Conservation (phyloP, 441 rosid genomes). For the Isatis lusitanica region DNA sequence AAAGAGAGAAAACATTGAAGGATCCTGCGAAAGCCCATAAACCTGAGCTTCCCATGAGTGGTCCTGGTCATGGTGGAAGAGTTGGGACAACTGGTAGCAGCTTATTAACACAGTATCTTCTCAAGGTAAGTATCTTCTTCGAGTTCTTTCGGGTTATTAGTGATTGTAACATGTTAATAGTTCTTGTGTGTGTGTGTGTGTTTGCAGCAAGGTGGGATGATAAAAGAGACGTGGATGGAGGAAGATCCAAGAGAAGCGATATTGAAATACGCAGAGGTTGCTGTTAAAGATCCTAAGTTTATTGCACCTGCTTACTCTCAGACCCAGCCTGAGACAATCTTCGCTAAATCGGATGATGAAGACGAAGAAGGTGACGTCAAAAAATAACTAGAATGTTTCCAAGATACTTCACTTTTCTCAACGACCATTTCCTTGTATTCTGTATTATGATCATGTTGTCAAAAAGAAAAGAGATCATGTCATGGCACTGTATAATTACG, state of each 20-base stretch:
- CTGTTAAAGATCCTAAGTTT: conserved; percentile 89
- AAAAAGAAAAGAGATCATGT: background rate
- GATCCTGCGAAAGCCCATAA: conserved; percentile 90
- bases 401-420: conserved; percentile 1
- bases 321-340: conserved; percentile 87
- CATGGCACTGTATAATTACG: background rate
- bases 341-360: conserved; percentile 87
- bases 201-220: conserved; percentile 98
- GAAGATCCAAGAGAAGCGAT: conserved; percentile 99
- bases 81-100: conserved; percentile 88
- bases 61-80: conserved; percentile 97
- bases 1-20: conserved; percentile 85
- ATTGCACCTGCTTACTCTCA: conserved; percentile 93
- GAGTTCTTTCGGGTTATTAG: background rate
- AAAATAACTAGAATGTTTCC: background rate
- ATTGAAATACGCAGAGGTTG: conserved; percentile 86
- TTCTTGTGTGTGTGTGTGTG: conserved; percentile 20
- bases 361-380: conserved; percentile 51
- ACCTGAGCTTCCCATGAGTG: conserved; percentile 89
- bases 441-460: conserved; percentile 13
- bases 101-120: conserved; percentile 91
- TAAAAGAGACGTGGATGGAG: conserved; percentile 99
- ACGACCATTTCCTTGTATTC: background rate
- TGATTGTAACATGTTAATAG: background rate
- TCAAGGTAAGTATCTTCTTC: conserved; percentile 55